Conservation (phyloP, 1,284 basidiomycete genomes). For the Marasmius fiardii region DNA sequence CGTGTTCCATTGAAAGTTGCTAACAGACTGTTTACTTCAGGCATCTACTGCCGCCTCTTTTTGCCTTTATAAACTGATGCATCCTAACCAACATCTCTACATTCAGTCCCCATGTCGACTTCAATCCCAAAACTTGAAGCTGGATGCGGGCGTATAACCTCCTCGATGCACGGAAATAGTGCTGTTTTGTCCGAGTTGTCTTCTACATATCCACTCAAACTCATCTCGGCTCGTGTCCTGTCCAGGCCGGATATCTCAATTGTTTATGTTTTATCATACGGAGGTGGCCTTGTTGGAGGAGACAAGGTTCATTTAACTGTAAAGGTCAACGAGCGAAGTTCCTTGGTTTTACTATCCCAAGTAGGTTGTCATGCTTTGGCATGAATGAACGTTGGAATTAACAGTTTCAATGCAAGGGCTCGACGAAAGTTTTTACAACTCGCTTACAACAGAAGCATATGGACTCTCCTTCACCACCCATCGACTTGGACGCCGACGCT, state of each 20-base stretch:
- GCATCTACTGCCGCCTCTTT: not conserved
- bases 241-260: slow-evolving; percentile 52
- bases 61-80: not conserved
- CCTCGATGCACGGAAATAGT: slow-evolving; percentile 47
- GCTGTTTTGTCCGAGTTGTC: slow-evolving; percentile 74
- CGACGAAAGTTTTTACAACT: slow-evolving; percentile 89
- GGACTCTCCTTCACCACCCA: slow-evolving; percentile 7
- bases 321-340: slow-evolving; percentile 53
- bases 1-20: not conserved
- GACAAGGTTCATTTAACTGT: slow-evolving; percentile 71
- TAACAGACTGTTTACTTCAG: not conserved
- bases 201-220: slow-evolving; percentile 88
- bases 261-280: slow-evolving; percentile 86
- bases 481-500: slow-evolving; percentile 23
- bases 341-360: slow-evolving; percentile 77
- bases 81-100: not conserved
- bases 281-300: slow-evolving; percentile 91
- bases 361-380: slow-evolving; percentile 36
- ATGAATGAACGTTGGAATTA: not conserved
- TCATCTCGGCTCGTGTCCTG: slow-evolving; percentile 67
- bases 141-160: slow-evolving; percentile 54
- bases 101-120: slow-evolving; percentile 6
- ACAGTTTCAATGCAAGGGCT: slow-evolving; percentile 77
- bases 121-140: slow-evolving; percentile 32
- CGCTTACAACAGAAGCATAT: slow-evolving; percentile 46